These are phyloP conservation scores for Phaseolus lunatus DNA, from an alignment of 306 rosid genomes.

Conservation along the genomic window DNA sequence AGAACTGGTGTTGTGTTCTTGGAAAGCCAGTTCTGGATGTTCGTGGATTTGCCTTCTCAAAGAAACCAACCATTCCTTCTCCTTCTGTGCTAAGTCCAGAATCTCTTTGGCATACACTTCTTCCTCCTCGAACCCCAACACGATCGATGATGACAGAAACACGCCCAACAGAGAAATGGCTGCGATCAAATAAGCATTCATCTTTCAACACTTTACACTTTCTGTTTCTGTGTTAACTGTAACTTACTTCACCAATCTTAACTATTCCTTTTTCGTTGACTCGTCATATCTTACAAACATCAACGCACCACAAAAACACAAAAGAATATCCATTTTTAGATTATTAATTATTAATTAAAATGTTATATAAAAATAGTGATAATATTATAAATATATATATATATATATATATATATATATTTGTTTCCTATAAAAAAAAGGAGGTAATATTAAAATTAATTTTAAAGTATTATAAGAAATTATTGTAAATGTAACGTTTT, in stretches of 20 bases:
- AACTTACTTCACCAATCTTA: not conserved
- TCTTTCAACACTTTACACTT: constrained; percentile 14
- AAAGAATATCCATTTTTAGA: no score
- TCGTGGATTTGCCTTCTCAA: constrained; percentile 73
- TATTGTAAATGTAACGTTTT: no score
- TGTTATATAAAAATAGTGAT: no score
- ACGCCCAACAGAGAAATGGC: constrained; percentile 4
- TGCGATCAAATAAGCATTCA: constrained; percentile 40
- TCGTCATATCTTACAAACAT: no score
- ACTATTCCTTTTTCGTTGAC: not conserved
- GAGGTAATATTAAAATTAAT: no score
- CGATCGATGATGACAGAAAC: constrained; percentile 28
- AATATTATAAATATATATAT: no score
- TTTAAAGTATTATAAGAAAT: no score
- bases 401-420: no score
- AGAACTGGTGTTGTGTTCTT: constrained; percentile 75
- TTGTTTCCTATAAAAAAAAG: no score
- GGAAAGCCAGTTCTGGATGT: constrained; percentile 71
- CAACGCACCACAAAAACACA: no score
- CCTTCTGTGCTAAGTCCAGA: constrained; percentile 54
- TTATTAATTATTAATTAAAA: no score
- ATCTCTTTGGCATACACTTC: constrained; percentile 50
- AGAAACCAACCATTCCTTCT: constrained; percentile 66
- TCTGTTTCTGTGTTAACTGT: not conserved
- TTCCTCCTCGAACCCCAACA: constrained; percentile 31